phyloP scores from a whole-genome alignment of 495 filamentous ascomycete species.

The Podospora sp. region DNA sequence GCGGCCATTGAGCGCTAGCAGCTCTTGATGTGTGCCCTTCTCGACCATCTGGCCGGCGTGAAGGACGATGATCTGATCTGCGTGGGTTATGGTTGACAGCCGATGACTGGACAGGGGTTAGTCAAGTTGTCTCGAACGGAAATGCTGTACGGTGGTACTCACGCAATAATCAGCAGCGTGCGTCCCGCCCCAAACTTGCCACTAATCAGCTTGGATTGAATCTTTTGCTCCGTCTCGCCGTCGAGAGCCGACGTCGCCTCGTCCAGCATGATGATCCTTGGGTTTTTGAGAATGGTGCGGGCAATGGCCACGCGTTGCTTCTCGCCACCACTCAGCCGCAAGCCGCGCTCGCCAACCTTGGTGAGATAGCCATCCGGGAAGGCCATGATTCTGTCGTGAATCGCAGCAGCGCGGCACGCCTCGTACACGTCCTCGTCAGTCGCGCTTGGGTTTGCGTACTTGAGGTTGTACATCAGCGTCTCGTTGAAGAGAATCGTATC shows the following conservation, averaged over 20 bases:
- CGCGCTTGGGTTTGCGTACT: constrained; percentile 85
- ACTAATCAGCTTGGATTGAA: constrained; percentile 81
- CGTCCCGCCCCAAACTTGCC: constrained; percentile 77
- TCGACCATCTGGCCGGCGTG: constrained; percentile 83
- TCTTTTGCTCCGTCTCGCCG: constrained; percentile 94
- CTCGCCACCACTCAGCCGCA: constrained; percentile 91
- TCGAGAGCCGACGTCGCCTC: constrained; percentile 96
- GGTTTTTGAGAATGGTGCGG: constrained; percentile 93
- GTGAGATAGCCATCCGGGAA: constrained; percentile 94
- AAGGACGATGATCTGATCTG: constrained; percentile 93
- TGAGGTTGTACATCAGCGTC: constrained; percentile 92
- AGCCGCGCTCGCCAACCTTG: constrained; percentile 91
- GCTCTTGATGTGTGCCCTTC: constrained; percentile 81
- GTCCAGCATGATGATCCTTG: constrained; percentile 92
- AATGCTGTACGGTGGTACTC: constrained; percentile 32
- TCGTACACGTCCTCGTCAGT: constrained; percentile 85
- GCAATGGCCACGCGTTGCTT: constrained; percentile 98
- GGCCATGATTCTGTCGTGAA: constrained; percentile 91
- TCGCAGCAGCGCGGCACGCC: constrained; percentile 90
- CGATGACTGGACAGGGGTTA: constrained; percentile 60
- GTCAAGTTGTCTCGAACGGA: background rate
- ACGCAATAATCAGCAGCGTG: constrained; percentile 71
- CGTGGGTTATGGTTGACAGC: constrained; percentile 89
- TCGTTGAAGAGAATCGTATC: constrained; percentile 98
- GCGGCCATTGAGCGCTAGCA: constrained; percentile 73